Percentiles rank a stretch among this genome's conserved stretches.
Evolutionary conservation across 176 grass and related monocot species (phyloP).

Genomic region (barley (Hordeum vulgare)): MorexV3_pseudomolecules_assembly NC_058520.1:466859874-466860373

Average conservation of each 20-base stretch:
- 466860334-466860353: background rate
- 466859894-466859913: background rate
- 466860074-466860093: constrained; percentile 63
- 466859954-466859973: constrained; percentile 78
- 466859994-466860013: constrained; percentile 24
- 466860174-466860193: background rate
- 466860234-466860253: background rate
- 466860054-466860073: constrained; percentile 59
- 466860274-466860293: background rate
- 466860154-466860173: background rate
- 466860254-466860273: background rate
- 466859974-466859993: constrained; percentile 44
- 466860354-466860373: background rate
- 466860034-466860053: constrained; percentile 45
- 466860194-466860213: background rate
- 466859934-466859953: constrained; percentile 70
- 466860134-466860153: background rate
- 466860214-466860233: background rate
- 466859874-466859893: constrained; percentile 40
- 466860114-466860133: constrained; percentile 52
- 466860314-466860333: background rate
- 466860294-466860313: background rate
- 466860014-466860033: constrained; percentile 40
- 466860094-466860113: constrained; percentile 88
- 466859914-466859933: background rate